Conservation (phyloP, 495 filamentous ascomycete species). For the Hypoxylon perforatum region DNA sequence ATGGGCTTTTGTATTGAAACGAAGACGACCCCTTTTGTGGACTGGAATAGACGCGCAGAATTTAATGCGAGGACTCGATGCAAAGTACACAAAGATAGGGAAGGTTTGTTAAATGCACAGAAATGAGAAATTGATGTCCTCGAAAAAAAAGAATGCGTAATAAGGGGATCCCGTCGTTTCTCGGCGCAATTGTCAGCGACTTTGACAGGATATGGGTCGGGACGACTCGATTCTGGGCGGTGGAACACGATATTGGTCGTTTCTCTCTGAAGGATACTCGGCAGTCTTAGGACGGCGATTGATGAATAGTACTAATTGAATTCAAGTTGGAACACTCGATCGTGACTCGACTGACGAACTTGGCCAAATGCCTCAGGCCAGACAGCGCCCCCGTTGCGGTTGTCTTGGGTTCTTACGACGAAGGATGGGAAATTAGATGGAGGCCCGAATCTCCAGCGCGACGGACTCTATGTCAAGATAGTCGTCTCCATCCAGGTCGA, state of each 20-base stretch:
- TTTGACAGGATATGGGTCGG: slow-evolving; percentile 15
- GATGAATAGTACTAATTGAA: slow-evolving; percentile 33
- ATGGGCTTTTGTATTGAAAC: slow-evolving; percentile 37
- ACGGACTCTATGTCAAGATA: slow-evolving; percentile 46
- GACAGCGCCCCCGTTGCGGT: slow-evolving; percentile 25
- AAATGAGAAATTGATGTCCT: slow-evolving; percentile 31
- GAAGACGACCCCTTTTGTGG: slow-evolving; percentile 34
- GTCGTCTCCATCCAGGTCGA: slow-evolving; percentile 46
- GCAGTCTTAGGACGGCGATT: slow-evolving; percentile 24
- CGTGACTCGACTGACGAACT: slow-evolving; percentile 43
- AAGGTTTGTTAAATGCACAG: slow-evolving; percentile 14
- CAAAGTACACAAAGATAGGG: slow-evolving; percentile 26
- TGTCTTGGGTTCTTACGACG: slow-evolving; percentile 13
- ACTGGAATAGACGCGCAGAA: slow-evolving; percentile 41
- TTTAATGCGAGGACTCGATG: slow-evolving; percentile 43
- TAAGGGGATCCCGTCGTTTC: slow-evolving; percentile 36
- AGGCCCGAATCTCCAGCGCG: slow-evolving; percentile 53
- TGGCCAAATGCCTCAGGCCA: slow-evolving; percentile 46
- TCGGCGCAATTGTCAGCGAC: slow-evolving; percentile 29
- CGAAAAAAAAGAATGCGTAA: slow-evolving; percentile 46
- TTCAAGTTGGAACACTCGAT: slow-evolving; percentile 35
- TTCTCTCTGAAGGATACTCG: slow-evolving; percentile 12
- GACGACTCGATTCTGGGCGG: slow-evolving; percentile 16
- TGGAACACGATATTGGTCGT: slow-evolving; percentile 29
- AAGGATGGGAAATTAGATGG: slow-evolving; percentile 37